Percentiles rank a stretch among this genome's conserved stretches.
Evolutionary conservation across 768 basidiomycete species (phyloP).

Genomic region (Crepidotus variabilis): DNA sequence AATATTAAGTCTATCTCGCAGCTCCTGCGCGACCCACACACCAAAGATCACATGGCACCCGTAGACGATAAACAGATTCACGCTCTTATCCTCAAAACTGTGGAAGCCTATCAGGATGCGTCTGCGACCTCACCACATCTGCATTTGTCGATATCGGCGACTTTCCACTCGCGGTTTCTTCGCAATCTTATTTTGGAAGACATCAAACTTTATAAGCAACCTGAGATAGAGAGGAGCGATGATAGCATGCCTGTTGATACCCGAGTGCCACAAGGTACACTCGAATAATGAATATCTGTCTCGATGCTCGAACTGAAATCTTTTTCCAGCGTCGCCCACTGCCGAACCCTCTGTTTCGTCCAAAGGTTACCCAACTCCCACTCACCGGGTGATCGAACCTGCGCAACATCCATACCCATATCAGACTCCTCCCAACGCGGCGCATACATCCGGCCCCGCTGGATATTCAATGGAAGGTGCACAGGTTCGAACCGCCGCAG

Average conservation of each 20-base stretch:
- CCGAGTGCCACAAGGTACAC: conserved; percentile 13
- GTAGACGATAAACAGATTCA: conserved; percentile 65
- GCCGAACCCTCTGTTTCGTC: conserved; percentile 6
- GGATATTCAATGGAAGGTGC: too few relatives aligned
- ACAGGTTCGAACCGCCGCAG: too few relatives aligned
- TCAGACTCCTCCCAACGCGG: not conserved
- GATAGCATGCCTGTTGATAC: conserved; percentile 47
- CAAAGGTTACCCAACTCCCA: conserved; percentile 33
- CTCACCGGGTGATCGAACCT: conserved; percentile 27
- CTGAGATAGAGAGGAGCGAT: conserved; percentile 30
- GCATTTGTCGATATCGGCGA: conserved; percentile 60
- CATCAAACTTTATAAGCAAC: conserved; percentile 48
- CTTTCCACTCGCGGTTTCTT: conserved; percentile 77
- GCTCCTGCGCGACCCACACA: conserved; percentile 68
- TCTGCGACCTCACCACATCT: conserved; percentile 43
- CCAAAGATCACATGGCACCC: conserved; percentile 53
- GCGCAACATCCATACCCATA: not conserved
- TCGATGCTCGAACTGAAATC: not conserved
- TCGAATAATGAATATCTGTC: not conserved
- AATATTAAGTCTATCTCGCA: conserved; percentile 21
- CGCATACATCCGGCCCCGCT: not conserved
- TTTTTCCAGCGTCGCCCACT: not conserved
- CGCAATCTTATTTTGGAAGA: conserved; percentile 65
- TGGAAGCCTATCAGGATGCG: conserved; percentile 76
- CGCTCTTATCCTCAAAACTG: conserved; percentile 59